Base-by-base conservation (phyloP, 345 rosid genomes). In the Gossypium stocksii region DNA sequence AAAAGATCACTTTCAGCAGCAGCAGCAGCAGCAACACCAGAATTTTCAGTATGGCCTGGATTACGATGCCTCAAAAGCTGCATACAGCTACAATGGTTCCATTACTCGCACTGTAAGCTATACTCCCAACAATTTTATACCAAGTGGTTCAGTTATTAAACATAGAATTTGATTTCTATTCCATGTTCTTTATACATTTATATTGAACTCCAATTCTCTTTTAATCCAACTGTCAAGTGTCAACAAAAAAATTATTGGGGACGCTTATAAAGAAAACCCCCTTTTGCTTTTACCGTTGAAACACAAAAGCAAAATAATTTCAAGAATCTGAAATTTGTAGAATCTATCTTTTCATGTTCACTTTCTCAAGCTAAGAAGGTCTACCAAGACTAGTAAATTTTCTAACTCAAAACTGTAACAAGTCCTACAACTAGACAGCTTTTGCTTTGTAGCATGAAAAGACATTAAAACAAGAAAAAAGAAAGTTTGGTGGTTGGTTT, bases 21-120 rank as follows among this genome's bases (percentile, higher is more conserved):
- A 70, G 71, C 81, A 70, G 71, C 82, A 74, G 63, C 82, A 70
- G 54, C 80, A 77, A 0, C 84, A 77, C 54, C 93, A 82, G 49
- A 79, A 64, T 73, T 85, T 86, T 68, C 90, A 82, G 15, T 66
- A 86, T 71, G 87, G 85, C 43, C 74, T 85, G 77, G 90, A 86
- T 13, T 84, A 77, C 74, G 90, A 85, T 45, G 71, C 88, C 53
- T 80, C 90, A 29, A 85, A 79, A 79, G 52, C 84, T 61, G 76
- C 81, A 66, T 81, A 83, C 78, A 82, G 84, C 86, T 79, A 78
- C 87, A 83, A 77, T 16, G 75, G 79, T 66, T 90, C 87, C 56
- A 64, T 81, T 60, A 84, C 85, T 76, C 85, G 83, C 76, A 84
- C 82, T 20, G 97, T 91, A 85, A 84, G 92, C 2, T 66, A 44